Evolutionary conservation across 208 protist species (phyloP).

Genomic region (Trypanosoma rangeli): DNA sequence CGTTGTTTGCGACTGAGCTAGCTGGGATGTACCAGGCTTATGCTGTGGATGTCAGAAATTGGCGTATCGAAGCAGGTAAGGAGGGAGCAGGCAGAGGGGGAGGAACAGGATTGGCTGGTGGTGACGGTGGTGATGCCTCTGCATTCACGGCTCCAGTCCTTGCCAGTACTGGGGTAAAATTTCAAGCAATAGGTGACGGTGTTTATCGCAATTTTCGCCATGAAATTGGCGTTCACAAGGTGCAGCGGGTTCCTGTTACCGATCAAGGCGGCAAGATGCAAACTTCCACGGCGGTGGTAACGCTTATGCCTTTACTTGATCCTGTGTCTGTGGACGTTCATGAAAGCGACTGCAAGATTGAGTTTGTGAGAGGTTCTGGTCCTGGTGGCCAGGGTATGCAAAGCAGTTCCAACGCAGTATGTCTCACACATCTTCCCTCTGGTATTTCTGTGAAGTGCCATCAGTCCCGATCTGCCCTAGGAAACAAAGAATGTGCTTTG

Average conservation of each 20-base stretch:
- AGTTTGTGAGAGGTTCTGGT: conserved; percentile 86
- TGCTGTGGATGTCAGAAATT: conserved; percentile 36
- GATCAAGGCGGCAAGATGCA: conserved; percentile 90
- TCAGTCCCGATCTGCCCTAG: conserved; percentile 80
- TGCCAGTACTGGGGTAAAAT: conserved; percentile 28
- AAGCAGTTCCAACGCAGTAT: conserved; percentile 86
- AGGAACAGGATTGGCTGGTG: not conserved
- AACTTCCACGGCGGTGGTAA: conserved; percentile 87
- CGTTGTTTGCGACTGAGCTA: conserved; percentile 83
- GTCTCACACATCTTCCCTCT: conserved; percentile 85
- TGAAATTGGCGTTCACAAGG: conserved; percentile 91
- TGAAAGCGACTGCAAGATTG: conserved; percentile 85
- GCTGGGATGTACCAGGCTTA: conserved; percentile 77
- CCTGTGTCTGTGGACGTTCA: conserved; percentile 86
- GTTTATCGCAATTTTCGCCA: conserved; percentile 84
- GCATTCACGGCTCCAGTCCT: conserved; percentile 5
- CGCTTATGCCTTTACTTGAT: conserved; percentile 84
- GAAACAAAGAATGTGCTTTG: conserved; percentile 88
- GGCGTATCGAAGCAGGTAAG: conserved; percentile 20
- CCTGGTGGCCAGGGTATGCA: conserved; percentile 91
- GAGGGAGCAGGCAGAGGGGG: not conserved
- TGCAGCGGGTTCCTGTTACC: conserved; percentile 90
- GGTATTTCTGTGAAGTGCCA: conserved; percentile 91
- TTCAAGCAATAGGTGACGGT: conserved; percentile 56
- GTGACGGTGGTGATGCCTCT: conserved; percentile 15